A percentile compares a stretch with the other conserved stretches of the same genome.
phyloP scores from a whole-genome alignment of 345 rosid genomes.

The Mallotus nudiflorus region DNA sequence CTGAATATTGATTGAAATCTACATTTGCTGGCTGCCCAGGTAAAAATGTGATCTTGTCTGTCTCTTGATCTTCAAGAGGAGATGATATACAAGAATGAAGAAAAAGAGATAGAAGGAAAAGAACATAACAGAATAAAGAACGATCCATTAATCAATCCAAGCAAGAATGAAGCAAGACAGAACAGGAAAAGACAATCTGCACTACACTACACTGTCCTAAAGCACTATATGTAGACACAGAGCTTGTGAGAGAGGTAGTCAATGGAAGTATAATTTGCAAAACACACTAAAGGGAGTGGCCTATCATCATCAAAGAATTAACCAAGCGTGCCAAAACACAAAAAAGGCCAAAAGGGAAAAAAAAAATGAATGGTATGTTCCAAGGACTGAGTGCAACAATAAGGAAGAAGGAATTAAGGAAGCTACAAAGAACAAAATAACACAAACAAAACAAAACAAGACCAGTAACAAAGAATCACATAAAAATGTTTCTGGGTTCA shows the following conservation, averaged over 20 bases:
- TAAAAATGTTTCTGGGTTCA: constrained; percentile 4
- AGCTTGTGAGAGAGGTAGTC: neutral
- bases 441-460: neutral
- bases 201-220: neutral
- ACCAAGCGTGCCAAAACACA: neutral
- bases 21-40: constrained; percentile 83
- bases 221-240: neutral
- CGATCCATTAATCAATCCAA: constrained; percentile 37
- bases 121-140: constrained; percentile 9
- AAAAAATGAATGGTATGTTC: neutral
- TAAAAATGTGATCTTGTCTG: constrained; percentile 56
- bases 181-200: constrained; percentile 7
- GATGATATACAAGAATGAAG: constrained; percentile 28
- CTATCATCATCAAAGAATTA: neutral
- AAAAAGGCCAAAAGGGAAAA: neutral
- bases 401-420: neutral
- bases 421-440: neutral
- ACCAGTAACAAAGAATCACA: neutral
- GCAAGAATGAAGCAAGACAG: constrained; percentile 12
- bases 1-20: constrained; percentile 73
- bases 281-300: neutral
- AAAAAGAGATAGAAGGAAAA: constrained; percentile 27
- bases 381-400: neutral
- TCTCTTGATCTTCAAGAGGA: constrained; percentile 44
- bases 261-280: neutral